phyloP scores from a whole-genome alignment of 1,284 basidiomycete species.

The Rhodotorula sp. region DNA sequence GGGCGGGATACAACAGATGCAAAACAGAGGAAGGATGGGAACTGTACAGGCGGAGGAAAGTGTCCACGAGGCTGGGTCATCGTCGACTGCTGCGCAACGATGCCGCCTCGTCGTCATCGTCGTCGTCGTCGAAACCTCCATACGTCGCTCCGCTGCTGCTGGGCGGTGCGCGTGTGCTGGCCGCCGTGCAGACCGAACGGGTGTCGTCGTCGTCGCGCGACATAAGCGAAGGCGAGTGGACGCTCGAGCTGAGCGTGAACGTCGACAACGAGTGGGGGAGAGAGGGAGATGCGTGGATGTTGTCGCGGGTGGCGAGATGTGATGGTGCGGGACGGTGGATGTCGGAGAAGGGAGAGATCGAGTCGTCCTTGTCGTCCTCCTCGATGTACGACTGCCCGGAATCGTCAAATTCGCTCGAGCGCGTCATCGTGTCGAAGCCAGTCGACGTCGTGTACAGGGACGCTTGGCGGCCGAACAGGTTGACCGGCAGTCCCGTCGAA shows the following conservation, averaged over 20 bases:
- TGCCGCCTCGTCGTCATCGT: constrained; percentile 1
- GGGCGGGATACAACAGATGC: neutral
- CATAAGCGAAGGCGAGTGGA: neutral
- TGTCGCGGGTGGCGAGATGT: constrained; percentile 14
- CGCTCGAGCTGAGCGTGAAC: constrained; percentile 13
- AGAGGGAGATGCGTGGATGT: constrained; percentile 11
- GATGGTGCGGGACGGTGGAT: constrained; percentile 17
- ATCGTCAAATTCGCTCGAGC: constrained; percentile 8
- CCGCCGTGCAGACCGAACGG: constrained; percentile 1
- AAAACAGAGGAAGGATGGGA: neutral
- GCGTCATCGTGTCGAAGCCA: constrained; percentile 4
- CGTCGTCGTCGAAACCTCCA: constrained; percentile 21
- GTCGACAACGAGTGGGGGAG: constrained; percentile 2
- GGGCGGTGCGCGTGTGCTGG: constrained; percentile 13
- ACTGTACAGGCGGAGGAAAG: neutral
- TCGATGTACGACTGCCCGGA: neutral
- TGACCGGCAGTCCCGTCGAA: constrained; percentile 16
- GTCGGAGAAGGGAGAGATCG: constrained; percentile 30
- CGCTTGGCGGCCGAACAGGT: neutral
- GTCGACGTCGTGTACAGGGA: neutral
- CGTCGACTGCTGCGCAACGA: neutral
- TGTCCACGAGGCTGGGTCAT: neutral
- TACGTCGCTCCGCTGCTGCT: constrained; percentile 33
- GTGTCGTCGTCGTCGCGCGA: constrained; percentile 2
- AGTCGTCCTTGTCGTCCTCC: constrained; percentile 10